Percentiles rank a stretch among this genome's conserved stretches.
Conservation (phyloP, 176 grass and related monocot genomes). For the Stipa capillata region DNA sequence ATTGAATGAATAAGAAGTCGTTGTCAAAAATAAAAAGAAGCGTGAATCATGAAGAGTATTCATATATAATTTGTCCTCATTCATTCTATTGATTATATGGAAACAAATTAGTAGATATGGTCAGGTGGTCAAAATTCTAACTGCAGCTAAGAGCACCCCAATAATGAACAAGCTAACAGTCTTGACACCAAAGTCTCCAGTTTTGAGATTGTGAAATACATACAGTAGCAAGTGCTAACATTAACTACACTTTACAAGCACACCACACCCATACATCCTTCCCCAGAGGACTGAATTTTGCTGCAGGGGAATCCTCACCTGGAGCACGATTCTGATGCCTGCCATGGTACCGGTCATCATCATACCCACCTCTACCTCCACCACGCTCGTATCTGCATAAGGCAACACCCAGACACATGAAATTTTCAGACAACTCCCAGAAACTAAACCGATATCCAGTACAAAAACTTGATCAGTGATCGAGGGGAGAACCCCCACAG, state of each 20-base stretch:
- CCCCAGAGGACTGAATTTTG: background rate
- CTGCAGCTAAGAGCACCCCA: background rate
- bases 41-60: background rate
- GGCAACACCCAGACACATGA: background rate
- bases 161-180: background rate
- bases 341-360: conserved; percentile 63
- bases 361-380: conserved; percentile 67
- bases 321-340: conserved; percentile 44
- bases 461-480: background rate
- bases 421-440: background rate
- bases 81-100: background rate
- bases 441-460: background rate
- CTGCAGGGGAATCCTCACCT: conserved; percentile 16
- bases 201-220: background rate
- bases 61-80: background rate
- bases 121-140: background rate
- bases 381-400: conserved; percentile 51
- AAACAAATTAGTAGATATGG: background rate
- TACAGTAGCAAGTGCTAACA: background rate
- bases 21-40: background rate
- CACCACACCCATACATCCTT: background rate
- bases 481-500: background rate
- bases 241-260: background rate
- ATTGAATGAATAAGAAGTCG: background rate
- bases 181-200: background rate